Evolutionary conservation across 257 asterid genomes (phyloP).

Genomic region (Solanum rostratum): DNA sequence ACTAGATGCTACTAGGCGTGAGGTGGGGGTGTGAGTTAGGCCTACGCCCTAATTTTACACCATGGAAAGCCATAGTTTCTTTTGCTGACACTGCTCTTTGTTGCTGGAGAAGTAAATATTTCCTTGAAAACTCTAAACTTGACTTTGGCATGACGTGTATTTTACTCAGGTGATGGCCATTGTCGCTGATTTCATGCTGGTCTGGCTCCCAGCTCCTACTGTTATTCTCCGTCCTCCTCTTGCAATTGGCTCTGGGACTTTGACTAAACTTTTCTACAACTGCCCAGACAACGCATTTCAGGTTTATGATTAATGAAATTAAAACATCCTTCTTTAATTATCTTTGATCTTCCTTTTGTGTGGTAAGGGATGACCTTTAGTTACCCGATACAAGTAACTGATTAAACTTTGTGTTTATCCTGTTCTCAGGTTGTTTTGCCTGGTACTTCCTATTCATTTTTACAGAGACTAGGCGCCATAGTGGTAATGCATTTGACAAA

Average conservation of each 20-base stretch:
- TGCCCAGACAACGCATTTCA: conserved; percentile 98
- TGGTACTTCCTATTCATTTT: conserved; percentile 73
- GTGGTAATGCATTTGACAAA: conserved; percentile 32
- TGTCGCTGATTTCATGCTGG: conserved; percentile 97
- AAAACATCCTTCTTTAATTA: background rate
- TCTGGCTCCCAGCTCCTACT: conserved; percentile 97
- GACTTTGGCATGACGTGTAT: background rate
- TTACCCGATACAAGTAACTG: background rate
- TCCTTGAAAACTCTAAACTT: background rate
- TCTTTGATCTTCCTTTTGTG: background rate
- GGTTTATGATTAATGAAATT: conserved; percentile 24
- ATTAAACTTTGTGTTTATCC: background rate
- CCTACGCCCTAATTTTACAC: too few relatives aligned
- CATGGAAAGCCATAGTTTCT: background rate
- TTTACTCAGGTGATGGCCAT: conserved; percentile 76
- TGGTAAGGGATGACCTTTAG: background rate
- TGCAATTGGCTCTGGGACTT: conserved; percentile 47
- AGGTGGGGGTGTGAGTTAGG: too few relatives aligned
- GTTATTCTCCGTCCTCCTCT: conserved; percentile 72
- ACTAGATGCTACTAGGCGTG: too few relatives aligned
- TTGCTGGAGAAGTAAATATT: background rate
- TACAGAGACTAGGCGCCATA: conserved; percentile 78
- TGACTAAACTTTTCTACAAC: conserved; percentile 65
- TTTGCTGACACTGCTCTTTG: background rate
- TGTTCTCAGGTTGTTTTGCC: conserved; percentile 70